phyloP scores from a whole-genome alignment of 1,284 basidiomycete species.

The Cystobasidium sp. region DNA sequence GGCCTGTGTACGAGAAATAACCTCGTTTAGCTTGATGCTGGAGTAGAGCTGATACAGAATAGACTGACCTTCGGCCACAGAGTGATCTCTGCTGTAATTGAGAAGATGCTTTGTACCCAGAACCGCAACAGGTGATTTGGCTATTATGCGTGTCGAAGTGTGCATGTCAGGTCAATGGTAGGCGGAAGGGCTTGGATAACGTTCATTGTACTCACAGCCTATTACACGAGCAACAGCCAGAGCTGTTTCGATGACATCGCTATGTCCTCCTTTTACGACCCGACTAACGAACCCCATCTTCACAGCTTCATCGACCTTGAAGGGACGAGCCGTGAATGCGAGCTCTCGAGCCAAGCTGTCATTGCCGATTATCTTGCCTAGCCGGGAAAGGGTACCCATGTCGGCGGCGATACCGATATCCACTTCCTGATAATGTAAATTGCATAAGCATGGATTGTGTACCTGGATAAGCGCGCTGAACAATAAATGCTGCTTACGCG shows the following conservation, averaged over 20 bases:
- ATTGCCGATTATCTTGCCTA: slow-evolving; percentile 81
- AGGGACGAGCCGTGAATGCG: slow-evolving; percentile 75
- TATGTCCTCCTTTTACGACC: slow-evolving; percentile 70
- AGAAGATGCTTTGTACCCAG: slow-evolving; percentile 77
- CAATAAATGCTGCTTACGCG: slow-evolving; percentile 63
- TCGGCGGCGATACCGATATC: slow-evolving; percentile 89
- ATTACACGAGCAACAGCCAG: slow-evolving; percentile 30
- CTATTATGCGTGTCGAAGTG: slow-evolving; percentile 32
- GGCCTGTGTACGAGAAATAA: slow-evolving; percentile 41
- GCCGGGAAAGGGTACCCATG: slow-evolving; percentile 82
- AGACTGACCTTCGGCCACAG: slow-evolving; percentile 70
- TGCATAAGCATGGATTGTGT: too few relatives aligned
- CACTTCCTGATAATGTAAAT: slow-evolving; percentile 68
- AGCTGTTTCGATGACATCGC: slow-evolving; percentile 58
- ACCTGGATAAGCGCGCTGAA: background rate
- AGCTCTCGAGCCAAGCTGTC: slow-evolving; percentile 78
- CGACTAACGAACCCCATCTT: slow-evolving; percentile 76
- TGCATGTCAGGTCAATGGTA: background rate
- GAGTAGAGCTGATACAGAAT: background rate
- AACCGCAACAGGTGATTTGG: slow-evolving; percentile 81
- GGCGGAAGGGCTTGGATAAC: background rate
- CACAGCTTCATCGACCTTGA: slow-evolving; percentile 71
- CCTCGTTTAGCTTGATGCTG: background rate
- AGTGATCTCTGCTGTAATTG: slow-evolving; percentile 58
- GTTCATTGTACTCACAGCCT: slow-evolving; percentile 40